Conservation (phyloP, 2,329 filamentous ascomycete species). For the Exophiala calicioides region DNA sequence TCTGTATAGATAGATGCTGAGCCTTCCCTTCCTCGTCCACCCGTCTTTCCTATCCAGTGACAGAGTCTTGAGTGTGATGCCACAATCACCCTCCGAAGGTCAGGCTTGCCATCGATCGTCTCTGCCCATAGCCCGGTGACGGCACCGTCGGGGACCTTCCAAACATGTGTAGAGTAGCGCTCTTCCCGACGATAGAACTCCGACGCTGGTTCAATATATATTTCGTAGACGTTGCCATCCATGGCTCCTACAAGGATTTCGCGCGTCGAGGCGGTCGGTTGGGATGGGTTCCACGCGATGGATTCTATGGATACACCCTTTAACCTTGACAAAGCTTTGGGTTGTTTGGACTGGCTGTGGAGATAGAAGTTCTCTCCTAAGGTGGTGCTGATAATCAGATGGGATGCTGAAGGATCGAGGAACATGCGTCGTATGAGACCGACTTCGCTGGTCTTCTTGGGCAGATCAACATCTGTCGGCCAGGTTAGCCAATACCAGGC, state of each 20-base stretch:
- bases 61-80: conserved; percentile 76
- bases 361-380: conserved; percentile 97
- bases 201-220: conserved; percentile 87
- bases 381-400: conserved; percentile 87
- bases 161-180: conserved; percentile 81
- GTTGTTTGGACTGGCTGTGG: conserved; percentile 88
- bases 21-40: conserved; percentile 71
- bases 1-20: conserved; percentile 82
- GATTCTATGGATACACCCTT: conserved; percentile 86
- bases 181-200: conserved; percentile 97
- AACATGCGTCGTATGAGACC: conserved; percentile 95
- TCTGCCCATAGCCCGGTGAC: conserved; percentile 88
- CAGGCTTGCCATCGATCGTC: conserved; percentile 64
- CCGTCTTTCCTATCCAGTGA: conserved; percentile 78
- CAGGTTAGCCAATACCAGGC: conserved; percentile 1
- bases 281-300: conserved; percentile 90
- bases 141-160: conserved; percentile 77
- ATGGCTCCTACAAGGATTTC: conserved; percentile 89
- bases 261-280: conserved; percentile 88
- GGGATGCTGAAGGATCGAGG: conserved; percentile 93
- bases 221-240: conserved; percentile 95
- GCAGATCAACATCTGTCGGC: conserved; percentile 83
- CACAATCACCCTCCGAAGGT: conserved; percentile 75
- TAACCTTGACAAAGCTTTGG: conserved; percentile 76
- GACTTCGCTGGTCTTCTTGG: conserved; percentile 86